Conservation (phyloP, 78 protist species). For the Chrysochromulina tobinii region DNA sequence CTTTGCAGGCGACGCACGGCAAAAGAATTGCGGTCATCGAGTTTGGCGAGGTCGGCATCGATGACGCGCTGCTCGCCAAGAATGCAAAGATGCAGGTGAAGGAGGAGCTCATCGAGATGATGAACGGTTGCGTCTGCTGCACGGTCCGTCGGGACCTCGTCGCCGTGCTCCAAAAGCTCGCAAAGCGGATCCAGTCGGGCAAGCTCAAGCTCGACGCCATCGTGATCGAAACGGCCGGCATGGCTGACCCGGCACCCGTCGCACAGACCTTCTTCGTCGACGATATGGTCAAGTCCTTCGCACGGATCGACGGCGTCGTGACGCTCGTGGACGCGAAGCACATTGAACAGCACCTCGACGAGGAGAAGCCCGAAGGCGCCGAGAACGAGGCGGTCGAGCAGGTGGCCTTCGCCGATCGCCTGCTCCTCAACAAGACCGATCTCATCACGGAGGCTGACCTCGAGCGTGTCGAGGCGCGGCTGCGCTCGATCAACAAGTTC, state of each 20-base stretch:
- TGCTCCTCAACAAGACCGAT: slow-evolving; percentile 51
- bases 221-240: slow-evolving; percentile 28
- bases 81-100: background rate
- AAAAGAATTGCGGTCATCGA: no score
- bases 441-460: slow-evolving; percentile 18
- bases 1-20: no score
- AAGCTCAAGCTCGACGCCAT: slow-evolving; percentile 1
- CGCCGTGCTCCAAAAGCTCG: background rate
- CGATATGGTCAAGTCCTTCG: background rate
- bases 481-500: background rate
- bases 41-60: no score
- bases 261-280: slow-evolving; percentile 15
- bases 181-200: background rate
- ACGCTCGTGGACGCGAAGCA: slow-evolving; percentile 22
- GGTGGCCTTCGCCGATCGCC: slow-evolving; percentile 54
- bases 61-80: no score
- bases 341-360: slow-evolving; percentile 28
- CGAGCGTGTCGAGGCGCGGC: background rate
- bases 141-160: slow-evolving; percentile 19
- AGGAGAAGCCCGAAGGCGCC: background rate
- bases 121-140: slow-evolving; percentile 44
- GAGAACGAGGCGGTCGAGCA: slow-evolving; percentile 47
- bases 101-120: slow-evolving; percentile 33
- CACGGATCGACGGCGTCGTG: slow-evolving; percentile 27
- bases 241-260: slow-evolving; percentile 32